Conservation (phyloP, 805 yeast genomes). For the Wickerhamomyces kurtzmanii region DNA sequence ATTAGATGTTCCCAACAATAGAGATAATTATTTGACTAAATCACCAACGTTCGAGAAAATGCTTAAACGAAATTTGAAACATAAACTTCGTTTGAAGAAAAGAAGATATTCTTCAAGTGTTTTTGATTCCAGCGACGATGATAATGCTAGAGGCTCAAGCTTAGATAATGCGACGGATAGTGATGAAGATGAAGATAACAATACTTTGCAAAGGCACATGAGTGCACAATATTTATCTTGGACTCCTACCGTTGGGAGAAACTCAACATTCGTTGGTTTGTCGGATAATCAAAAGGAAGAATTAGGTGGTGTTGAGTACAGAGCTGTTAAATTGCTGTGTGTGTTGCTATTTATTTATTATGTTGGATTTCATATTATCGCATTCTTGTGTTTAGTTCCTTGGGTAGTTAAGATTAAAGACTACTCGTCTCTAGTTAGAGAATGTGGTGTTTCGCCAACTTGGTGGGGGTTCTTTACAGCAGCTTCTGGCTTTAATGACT, state of each 20-base stretch:
- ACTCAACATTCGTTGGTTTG: conserved; percentile 80
- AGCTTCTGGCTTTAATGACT: conserved; percentile 72
- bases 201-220: conserved; percentile 24
- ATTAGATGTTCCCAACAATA: conserved; percentile 25
- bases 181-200: conserved; percentile 24
- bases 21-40: conserved; percentile 15
- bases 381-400: conserved; percentile 42
- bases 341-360: conserved; percentile 58
- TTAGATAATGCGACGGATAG: conserved; percentile 10
- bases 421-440: conserved; percentile 34
- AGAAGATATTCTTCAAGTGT: conserved; percentile 17
- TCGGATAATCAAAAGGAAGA: conserved; percentile 84
- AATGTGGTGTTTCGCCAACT: conserved; percentile 57
- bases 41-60: conserved; percentile 41
- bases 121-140: conserved; percentile 5
- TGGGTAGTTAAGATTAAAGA: conserved; percentile 40
- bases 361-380: conserved; percentile 62
- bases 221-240: conserved; percentile 73
- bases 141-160: conserved; percentile 5
- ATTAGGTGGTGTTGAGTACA: conserved; percentile 93
- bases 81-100: conserved; percentile 16
- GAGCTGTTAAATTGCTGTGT: conserved; percentile 73
- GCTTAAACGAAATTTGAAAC: conserved; percentile 22
- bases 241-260: conserved; percentile 87
- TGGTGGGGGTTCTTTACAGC: conserved; percentile 95